phyloP scores from a whole-genome alignment of 2,329 filamentous ascomycete genomes.

The Trichophyton rubrum region DNA sequence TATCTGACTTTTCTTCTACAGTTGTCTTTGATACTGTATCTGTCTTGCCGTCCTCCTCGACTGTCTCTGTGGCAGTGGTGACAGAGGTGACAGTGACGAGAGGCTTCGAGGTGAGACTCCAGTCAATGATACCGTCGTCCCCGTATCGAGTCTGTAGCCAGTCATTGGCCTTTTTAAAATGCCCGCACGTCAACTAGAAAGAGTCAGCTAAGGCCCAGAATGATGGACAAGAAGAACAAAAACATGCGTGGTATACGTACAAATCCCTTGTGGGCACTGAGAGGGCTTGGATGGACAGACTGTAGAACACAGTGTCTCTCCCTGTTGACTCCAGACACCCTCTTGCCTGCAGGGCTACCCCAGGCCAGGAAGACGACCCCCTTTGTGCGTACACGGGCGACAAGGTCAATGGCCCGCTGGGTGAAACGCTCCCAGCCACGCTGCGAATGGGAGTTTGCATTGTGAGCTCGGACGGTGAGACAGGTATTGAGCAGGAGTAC shows the following conservation, averaged over 20 bases:
- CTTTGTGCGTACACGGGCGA: conserved; percentile 59
- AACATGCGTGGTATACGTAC: conserved; percentile 31
- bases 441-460: conserved; percentile 73
- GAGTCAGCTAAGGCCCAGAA: not conserved
- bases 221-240: not conserved
- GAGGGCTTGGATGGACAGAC: conserved; percentile 83
- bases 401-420: conserved; percentile 77
- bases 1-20: not conserved
- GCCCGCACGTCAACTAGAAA: conserved; percentile 32
- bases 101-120: conserved; percentile 43
- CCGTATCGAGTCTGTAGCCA: conserved; percentile 77
- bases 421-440: conserved; percentile 91
- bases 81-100: not conserved
- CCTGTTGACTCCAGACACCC: conserved; percentile 60
- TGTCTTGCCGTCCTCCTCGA: not conserved
- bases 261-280: conserved; percentile 72
- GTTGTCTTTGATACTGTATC: not conserved
- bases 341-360: conserved; percentile 72
- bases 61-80: not conserved
- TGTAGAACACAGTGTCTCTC: conserved; percentile 69
- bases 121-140: conserved; percentile 68
- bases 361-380: conserved; percentile 94
- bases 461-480: conserved; percentile 79
- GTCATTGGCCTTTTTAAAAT: conserved; percentile 38
- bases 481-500: conserved; percentile 92